Evolutionary conservation across 371 early-diverging fungal species (phyloP).

Genomic region (Dinochytrium kinnereticum): DNA sequence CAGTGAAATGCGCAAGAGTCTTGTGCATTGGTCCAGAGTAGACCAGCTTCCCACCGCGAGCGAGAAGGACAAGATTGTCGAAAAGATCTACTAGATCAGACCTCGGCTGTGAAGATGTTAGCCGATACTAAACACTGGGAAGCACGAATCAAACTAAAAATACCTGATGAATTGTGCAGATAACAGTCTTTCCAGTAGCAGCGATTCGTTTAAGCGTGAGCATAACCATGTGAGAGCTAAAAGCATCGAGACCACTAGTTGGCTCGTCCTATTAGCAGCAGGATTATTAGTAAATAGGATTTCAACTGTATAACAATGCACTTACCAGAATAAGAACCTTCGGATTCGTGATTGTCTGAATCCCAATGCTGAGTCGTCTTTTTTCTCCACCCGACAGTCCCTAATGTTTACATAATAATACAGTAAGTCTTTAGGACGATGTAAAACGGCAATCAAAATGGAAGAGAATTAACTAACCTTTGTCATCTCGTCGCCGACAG

Average conservation of each 20-base stretch:
- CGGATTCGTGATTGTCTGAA: constrained; percentile 57
- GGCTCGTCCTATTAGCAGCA: constrained; percentile 54
- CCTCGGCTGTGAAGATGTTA: constrained; percentile 71
- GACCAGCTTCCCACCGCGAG: constrained; percentile 76
- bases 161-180: constrained; percentile 85
- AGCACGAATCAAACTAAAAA: not conserved
- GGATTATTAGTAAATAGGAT: not conserved
- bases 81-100: constrained; percentile 89
- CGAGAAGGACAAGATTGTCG: constrained; percentile 85
- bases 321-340: constrained; percentile 53
- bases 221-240: constrained; percentile 91
- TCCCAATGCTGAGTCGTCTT: constrained; percentile 56
- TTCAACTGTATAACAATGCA: not conserved
- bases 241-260: constrained; percentile 82
- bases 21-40: constrained; percentile 71
- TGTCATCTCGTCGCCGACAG: constrained; percentile 43
- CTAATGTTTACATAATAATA: not conserved
- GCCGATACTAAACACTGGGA: not conserved
- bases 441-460: not conserved
- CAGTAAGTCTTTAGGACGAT: not conserved
- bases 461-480: not conserved
- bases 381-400: constrained; percentile 64
- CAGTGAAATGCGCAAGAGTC: constrained; percentile 42
- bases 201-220: constrained; percentile 78
- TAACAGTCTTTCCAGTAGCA: constrained; percentile 82